Evolutionary conservation across 2,329 filamentous ascomycete genomes (phyloP).

Genomic region (Cyphellophora europaea): DNA sequence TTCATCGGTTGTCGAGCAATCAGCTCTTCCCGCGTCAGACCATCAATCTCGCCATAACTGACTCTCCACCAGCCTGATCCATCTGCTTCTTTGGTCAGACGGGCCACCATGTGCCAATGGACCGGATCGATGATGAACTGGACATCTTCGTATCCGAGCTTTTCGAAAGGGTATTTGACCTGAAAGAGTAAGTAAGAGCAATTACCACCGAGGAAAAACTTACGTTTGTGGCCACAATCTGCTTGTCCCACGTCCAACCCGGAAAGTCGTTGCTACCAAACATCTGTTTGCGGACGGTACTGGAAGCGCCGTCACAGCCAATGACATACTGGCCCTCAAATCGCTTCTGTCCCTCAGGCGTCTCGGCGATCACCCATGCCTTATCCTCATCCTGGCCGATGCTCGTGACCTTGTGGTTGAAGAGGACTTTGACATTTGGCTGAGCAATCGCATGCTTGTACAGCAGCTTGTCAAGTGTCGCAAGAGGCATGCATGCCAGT

Average conservation of each 20-base stretch:
- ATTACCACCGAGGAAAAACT: too few species aligned
- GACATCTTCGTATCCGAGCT: conserved; percentile 16
- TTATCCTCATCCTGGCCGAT: conserved; percentile 15
- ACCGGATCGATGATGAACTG: conserved; percentile 52
- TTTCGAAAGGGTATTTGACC: conserved; percentile 14
- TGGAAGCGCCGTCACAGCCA: conserved; percentile 42
- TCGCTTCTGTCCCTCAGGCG: conserved; percentile 12
- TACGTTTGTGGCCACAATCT: conserved; percentile 18
- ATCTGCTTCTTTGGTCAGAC: conserved; percentile 41
- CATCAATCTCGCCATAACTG: conserved; percentile 51
- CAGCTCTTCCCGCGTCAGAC: conserved; percentile 47
- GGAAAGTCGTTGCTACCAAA: conserved; percentile 12
- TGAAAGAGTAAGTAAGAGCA: conserved; percentile 3
- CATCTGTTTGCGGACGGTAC: conserved; percentile 28
- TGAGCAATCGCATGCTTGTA: conserved; percentile 28
- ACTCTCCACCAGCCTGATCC: conserved; percentile 52
- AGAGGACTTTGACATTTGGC: conserved; percentile 29
- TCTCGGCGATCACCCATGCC: conserved; percentile 15
- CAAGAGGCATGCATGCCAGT: conserved; percentile 36
- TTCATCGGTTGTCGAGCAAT: conserved; percentile 45
- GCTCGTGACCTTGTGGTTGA: conserved; percentile 31
- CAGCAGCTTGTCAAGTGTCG: conserved; percentile 33
- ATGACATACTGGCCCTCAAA: conserved; percentile 28
- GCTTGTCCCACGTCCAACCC: conserved; percentile 16
- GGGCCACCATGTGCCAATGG: conserved; percentile 55